A percentile compares a stretch with the other conserved stretches of the same genome.
phyloP scores from a whole-genome alignment of 208 protist genomes.

The Trypanosoma lewisi region DNA sequence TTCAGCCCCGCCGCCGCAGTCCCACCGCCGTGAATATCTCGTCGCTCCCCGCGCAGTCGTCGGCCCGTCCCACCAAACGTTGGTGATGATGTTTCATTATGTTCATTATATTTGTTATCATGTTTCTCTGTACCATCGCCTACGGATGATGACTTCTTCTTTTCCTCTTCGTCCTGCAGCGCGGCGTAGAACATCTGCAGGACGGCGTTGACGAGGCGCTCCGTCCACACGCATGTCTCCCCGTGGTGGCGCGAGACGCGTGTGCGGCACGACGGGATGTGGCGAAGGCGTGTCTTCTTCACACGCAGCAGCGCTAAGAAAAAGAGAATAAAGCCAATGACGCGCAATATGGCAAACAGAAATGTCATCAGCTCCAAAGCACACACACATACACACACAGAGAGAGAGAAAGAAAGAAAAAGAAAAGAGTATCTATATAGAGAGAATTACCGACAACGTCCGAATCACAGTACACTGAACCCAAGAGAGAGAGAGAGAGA shows the following conservation, averaged over 20 bases:
- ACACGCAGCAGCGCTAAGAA: constrained; percentile 47
- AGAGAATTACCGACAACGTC: not conserved
- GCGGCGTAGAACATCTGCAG: constrained; percentile 56
- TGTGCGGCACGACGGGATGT: constrained; percentile 70
- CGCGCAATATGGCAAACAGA: constrained; percentile 23
- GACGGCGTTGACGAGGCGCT: constrained; percentile 56
- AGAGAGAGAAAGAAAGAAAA: not conserved
- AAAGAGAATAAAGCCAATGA: constrained; percentile 31
- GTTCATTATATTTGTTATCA: no score
- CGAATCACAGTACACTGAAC: no score
- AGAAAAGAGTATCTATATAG: constrained; percentile 1
- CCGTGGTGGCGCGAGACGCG: constrained; percentile 73
- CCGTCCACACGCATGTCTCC: constrained; percentile 71
- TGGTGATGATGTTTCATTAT: no score
- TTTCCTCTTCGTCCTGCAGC: constrained; percentile 18
- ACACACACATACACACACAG: constrained; percentile 22
- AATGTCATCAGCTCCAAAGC: constrained; percentile 9
- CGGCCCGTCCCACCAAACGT: not conserved
- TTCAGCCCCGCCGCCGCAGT: not conserved
- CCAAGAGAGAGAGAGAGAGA: constrained; percentile 15
- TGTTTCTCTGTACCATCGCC: constrained; percentile 1
- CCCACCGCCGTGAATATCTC: not conserved
- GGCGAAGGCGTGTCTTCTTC: constrained; percentile 64
- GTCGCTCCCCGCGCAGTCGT: not conserved
- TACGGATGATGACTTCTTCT: constrained; percentile 4